phyloP scores from a whole-genome alignment of 257 asterid species.

The Solanum piurae region DNA sequence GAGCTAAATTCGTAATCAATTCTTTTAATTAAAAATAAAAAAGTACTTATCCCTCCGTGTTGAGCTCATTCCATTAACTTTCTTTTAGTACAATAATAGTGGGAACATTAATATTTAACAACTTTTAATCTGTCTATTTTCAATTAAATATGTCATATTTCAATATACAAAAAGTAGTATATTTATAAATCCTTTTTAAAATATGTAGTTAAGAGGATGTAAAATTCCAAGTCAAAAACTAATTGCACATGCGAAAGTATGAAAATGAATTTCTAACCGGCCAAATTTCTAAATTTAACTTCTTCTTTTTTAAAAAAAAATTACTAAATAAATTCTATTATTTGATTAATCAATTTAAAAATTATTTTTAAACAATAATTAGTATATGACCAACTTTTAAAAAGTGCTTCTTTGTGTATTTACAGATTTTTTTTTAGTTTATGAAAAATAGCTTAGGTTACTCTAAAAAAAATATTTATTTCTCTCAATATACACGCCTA shows the following conservation, averaged over 20 bases:
- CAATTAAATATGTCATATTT: not conserved
- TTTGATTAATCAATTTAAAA: not conserved
- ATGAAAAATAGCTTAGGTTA: no score
- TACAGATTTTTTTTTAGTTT: no score
- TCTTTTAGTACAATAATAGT: not conserved
- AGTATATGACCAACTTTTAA: not conserved
- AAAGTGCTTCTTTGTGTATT: not conserved
- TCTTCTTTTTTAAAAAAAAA: no score
- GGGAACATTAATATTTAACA: not conserved
- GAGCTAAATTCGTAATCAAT: not conserved
- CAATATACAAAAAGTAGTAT: not conserved
- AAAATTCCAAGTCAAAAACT: not conserved
- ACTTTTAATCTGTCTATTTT: no score
- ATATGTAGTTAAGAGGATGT: not conserved
- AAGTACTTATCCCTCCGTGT: not conserved
- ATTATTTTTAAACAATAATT: not conserved
- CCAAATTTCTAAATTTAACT: no score
- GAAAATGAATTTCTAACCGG: not conserved
- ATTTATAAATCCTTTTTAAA: no score
- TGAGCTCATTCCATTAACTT: not conserved
- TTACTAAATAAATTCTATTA: no score
- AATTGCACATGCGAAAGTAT: not conserved
- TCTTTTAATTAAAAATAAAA: not conserved
- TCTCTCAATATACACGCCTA: not conserved
- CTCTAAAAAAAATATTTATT: no score